These are phyloP conservation scores for Apiospora malaysiana DNA, from an alignment of 2,329 filamentous ascomycete species.

Conservation along the genomic window DNA sequence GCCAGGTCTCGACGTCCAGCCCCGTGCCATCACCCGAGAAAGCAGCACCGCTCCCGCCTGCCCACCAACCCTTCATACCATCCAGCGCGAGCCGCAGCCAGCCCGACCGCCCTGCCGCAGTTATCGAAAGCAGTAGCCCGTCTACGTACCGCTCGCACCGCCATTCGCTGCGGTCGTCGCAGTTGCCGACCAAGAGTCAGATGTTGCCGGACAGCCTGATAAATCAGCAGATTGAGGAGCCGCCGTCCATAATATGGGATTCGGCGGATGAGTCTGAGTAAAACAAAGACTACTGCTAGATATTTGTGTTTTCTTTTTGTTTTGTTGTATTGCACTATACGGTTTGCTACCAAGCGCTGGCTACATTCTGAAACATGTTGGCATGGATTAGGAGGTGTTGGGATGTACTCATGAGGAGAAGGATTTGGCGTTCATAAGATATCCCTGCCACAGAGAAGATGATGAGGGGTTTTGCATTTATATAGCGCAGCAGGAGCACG, in stretches of 20 bases:
- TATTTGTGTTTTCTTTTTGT: not conserved
- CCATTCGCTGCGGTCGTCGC: slow-evolving; percentile 46
- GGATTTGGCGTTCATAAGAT: not conserved
- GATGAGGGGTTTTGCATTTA: not conserved
- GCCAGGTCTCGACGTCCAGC: slow-evolving; percentile 40
- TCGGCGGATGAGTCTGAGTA: slow-evolving; percentile 45
- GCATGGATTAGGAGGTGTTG: not conserved
- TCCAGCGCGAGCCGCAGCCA: not conserved
- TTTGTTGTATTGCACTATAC: not conserved
- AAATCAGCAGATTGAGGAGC: slow-evolving; percentile 43
- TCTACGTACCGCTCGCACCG: slow-evolving; percentile 23
- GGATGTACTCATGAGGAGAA: not conserved
- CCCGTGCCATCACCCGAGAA: slow-evolving; percentile 39
- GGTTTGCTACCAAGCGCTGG: not conserved
- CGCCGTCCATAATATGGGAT: slow-evolving; percentile 50
- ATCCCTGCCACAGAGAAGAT: not conserved
- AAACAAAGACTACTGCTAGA: not conserved
- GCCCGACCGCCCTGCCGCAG: not conserved
- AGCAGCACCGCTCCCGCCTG: slow-evolving; percentile 26
- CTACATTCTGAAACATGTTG: not conserved
- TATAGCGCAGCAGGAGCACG: not conserved
- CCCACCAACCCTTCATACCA: slow-evolving; percentile 28
- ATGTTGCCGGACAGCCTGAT: slow-evolving; percentile 56
- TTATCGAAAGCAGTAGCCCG: not conserved
- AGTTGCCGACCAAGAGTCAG: slow-evolving; percentile 58